Evolutionary conservation across 805 yeast genomes (phyloP), one percentile per base, ranked within the genome.

Genomic region (Komagataella pastoris): DNA sequence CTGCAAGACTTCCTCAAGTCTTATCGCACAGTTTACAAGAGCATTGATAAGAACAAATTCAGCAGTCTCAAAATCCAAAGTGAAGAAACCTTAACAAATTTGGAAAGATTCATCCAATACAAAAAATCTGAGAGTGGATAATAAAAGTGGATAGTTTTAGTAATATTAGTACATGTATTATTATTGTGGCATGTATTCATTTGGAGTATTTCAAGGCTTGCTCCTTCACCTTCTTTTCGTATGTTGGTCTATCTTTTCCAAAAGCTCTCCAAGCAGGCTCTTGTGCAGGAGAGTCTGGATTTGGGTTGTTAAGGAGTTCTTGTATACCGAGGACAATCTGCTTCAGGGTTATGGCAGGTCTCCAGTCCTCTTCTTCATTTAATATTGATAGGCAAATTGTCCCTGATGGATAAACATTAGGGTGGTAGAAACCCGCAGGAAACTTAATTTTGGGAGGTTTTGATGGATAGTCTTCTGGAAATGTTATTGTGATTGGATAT

Each of bases 361-460:
- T 80, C 99, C 99, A 93, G 66, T 88, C 98, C 66, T 90, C 95
- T 48, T 84, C 89, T 65, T 93, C 99, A 66, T 93, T 93, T 62
- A 93, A 73, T 51, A 93, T 90, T 51, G 95, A 83, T 48, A 93
- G 76, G 68, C 99, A 93, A 44, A 93, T 83, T 1, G 98, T 93
- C 1, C 99, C 99, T 52, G 96, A 86, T 1, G 99, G 99, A 61
- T 93, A 93, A 7, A 93, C 91, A 61, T 93, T 93, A 10, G 99
- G 99, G 67, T 93, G 99, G 69, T 89, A 93, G 61, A 93, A 93
- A 0, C 85, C 87, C 2, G 82, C 78, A 2, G 96, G 96, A 58
- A 93, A 89, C 68, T 78, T 80, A 53, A 95, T 89, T 61, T 88
- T 89, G 46, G 98, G 98, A 1, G 99, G 99, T 65, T 91, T 91